Percentiles rank a stretch among this genome's conserved stretches.
Conservation (phyloP, 495 filamentous ascomycete genomes). For the Cetradonia linearis region DNA sequence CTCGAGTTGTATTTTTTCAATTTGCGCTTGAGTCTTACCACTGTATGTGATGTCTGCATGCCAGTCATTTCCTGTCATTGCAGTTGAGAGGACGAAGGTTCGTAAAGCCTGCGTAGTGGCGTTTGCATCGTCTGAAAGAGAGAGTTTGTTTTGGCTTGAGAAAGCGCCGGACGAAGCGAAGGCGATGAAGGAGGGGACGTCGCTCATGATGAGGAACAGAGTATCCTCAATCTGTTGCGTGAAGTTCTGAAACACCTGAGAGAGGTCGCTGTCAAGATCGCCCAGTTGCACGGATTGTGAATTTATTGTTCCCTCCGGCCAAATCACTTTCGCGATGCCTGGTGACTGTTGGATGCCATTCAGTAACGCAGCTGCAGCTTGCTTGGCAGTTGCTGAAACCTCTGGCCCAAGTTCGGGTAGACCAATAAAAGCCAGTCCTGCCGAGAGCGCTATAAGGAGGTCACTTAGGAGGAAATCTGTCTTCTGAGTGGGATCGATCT, state of each 20-base stretch:
- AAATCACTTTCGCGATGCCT: constrained; percentile 9
- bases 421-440: constrained; percentile 6
- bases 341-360: constrained; percentile 9
- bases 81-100: constrained; percentile 7
- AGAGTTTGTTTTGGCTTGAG: constrained; percentile 9
- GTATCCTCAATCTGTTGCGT: background rate
- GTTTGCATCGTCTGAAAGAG: background rate
- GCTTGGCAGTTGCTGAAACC: background rate
- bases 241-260: background rate
- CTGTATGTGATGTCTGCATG: background rate
- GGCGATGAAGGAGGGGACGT: constrained; percentile 9
- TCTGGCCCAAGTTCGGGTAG: background rate
- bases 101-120: background rate
- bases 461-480: constrained; percentile 9
- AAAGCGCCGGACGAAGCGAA: constrained; percentile 9
- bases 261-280: constrained; percentile 5
- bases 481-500: constrained; percentile 7
- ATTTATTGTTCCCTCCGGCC: constrained; percentile 11
- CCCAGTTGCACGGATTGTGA: constrained; percentile 11
- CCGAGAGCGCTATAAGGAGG: constrained; percentile 5
- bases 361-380: background rate
- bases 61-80: constrained; percentile 12
- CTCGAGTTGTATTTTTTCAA: background rate
- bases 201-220: constrained; percentile 9
- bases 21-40: background rate